These are phyloP conservation scores for Fraxinus anomala DNA, from an alignment of 257 asterid species.

Conservation along the genomic window DNA sequence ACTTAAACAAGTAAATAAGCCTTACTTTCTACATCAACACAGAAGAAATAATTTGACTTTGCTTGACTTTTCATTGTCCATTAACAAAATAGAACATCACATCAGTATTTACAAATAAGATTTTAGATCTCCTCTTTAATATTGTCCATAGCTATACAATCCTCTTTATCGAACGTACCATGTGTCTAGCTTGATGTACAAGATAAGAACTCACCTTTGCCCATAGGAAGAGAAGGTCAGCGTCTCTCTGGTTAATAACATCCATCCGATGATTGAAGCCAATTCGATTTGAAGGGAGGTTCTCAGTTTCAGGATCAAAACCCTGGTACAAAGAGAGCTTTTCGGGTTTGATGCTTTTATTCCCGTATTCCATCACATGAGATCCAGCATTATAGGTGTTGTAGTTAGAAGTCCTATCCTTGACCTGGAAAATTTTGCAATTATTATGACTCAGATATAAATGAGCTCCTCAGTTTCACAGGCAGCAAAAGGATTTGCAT, in stretches of 20 bases:
- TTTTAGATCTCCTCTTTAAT: too few relatives aligned
- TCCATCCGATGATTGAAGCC: slow-evolving; percentile 33
- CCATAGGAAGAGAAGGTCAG: slow-evolving; percentile 75
- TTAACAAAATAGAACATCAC: too few relatives aligned
- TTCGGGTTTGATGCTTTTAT: slow-evolving; percentile 54
- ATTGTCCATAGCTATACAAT: too few relatives aligned
- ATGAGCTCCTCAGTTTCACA: not conserved
- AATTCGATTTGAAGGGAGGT: slow-evolving; percentile 58
- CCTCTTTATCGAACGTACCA: too few relatives aligned
- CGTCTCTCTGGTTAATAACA: slow-evolving; percentile 82
- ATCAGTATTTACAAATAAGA: too few relatives aligned
- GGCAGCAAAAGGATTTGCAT: not conserved
- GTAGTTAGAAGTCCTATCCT: slow-evolving; percentile 74
- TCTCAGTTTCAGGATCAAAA: slow-evolving; percentile 66
- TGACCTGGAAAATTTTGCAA: slow-evolving; percentile 51
- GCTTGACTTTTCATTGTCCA: too few relatives aligned
- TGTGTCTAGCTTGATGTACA: not conserved
- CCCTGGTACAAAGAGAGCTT: slow-evolving; percentile 78
- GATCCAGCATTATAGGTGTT: slow-evolving; percentile 63
- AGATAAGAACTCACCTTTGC: slow-evolving; percentile 48
- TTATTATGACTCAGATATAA: not conserved
- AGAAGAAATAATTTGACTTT: too few relatives aligned
- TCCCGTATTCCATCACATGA: slow-evolving; percentile 94
- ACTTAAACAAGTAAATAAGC: not conserved
- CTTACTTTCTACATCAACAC: too few relatives aligned